Percentiles rank a stretch among this genome's conserved stretches.
phyloP scores from a whole-genome alignment of 805 yeast genomes.

The Kluyveromyces nonfermentans region DNA sequence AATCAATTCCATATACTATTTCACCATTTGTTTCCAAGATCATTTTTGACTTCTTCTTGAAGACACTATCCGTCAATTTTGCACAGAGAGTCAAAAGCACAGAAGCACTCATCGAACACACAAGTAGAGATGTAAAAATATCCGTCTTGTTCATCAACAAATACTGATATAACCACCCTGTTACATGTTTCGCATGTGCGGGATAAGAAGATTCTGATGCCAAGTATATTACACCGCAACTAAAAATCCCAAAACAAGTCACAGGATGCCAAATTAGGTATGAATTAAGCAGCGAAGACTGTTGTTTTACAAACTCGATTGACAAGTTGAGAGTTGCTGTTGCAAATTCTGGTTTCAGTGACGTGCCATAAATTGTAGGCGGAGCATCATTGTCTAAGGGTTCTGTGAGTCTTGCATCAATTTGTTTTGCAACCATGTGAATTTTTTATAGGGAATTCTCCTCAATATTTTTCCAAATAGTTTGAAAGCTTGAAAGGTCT shows the following conservation, averaged over 20 bases:
- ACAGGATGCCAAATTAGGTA: conserved; percentile 39
- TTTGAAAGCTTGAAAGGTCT: too few species aligned
- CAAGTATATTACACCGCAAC: conserved; percentile 15
- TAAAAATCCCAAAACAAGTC: conserved; percentile 24
- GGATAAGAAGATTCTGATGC: conserved; percentile 17
- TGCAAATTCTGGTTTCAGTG: conserved; percentile 46
- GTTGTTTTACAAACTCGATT: conserved; percentile 45
- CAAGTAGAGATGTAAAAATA: conserved; percentile 30
- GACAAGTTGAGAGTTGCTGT: conserved; percentile 54
- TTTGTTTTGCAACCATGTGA: conserved; percentile 30
- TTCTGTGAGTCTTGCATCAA: conserved; percentile 40
- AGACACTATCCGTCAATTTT: conserved; percentile 37
- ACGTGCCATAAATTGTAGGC: conserved; percentile 41
- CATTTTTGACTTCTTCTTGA: conserved; percentile 33
- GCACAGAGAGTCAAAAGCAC: conserved; percentile 34
- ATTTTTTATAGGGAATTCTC: not conserved
- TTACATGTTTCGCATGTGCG: conserved; percentile 10
- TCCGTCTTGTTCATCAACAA: conserved; percentile 21
- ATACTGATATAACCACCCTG: conserved; percentile 18
- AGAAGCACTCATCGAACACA: conserved; percentile 31
- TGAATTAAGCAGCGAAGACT: conserved; percentile 39
- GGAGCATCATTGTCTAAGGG: conserved; percentile 47
- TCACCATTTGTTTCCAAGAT: conserved; percentile 31
- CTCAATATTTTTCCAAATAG: not conserved
- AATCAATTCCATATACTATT: conserved; percentile 42